A percentile compares a stretch with the other conserved stretches of the same genome.
phyloP scores from a whole-genome alignment of 805 yeast genomes.

The Metschnikowia hibisci region DNA sequence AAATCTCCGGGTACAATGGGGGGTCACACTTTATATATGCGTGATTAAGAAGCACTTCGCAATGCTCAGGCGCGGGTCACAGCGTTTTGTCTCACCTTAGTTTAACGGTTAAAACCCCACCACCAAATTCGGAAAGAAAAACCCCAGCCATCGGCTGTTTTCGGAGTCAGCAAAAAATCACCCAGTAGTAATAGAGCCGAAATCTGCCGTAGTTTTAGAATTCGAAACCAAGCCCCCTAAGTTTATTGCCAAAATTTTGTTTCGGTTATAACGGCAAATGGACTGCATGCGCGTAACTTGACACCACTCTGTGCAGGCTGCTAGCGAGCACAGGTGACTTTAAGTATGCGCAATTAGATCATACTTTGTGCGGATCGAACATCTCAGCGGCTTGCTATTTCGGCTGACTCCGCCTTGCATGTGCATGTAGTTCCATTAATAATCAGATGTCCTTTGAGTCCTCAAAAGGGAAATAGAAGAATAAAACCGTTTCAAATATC shows the following conservation, averaged over 20 bases:
- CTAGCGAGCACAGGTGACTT: background rate
- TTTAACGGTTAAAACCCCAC: too few species aligned
- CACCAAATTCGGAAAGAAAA: too few species aligned
- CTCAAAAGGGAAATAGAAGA: too few species aligned
- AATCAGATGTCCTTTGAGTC: background rate
- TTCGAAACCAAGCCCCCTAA: too few species aligned
- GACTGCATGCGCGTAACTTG: background rate
- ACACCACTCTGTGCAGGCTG: background rate
- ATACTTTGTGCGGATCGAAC: background rate
- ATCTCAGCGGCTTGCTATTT: background rate
- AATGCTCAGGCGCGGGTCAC: conserved; percentile 1
- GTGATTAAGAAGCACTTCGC: background rate
- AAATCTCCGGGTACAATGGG: background rate
- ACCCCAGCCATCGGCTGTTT: too few species aligned
- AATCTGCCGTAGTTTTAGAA: too few species aligned
- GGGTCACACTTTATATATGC: background rate
- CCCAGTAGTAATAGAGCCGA: too few species aligned
- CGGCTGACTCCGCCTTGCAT: conserved; percentile 1
- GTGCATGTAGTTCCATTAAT: background rate
- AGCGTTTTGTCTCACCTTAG: background rate
- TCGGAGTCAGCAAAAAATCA: too few species aligned
- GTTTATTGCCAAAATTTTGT: background rate
- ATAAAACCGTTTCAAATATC: too few species aligned
- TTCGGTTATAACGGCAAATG: background rate
- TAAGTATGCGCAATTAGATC: background rate